Conservation (phyloP, 208 protist species). For the Angomonas ambiguus region DNA sequence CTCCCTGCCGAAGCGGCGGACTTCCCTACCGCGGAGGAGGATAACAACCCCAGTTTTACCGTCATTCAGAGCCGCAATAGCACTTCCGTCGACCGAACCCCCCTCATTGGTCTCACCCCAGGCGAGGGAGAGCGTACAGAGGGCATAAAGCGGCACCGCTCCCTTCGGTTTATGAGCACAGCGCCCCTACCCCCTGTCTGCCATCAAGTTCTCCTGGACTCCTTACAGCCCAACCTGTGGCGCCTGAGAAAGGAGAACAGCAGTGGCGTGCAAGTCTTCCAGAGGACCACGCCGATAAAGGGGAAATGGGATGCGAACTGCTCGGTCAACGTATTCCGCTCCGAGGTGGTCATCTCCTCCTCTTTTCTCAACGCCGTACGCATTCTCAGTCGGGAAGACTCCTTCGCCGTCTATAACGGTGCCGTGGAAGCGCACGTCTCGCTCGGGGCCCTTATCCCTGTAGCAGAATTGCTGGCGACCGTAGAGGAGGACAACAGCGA, state of each 20-base stretch:
- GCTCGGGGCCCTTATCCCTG: not conserved
- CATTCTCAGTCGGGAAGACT: not conserved
- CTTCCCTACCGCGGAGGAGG: no score
- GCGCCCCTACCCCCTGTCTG: not conserved
- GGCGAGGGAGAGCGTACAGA: not conserved
- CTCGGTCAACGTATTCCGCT: not conserved
- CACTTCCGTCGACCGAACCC: not conserved
- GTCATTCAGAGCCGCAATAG: not conserved
- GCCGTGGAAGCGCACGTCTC: not conserved
- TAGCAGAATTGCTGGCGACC: slow-evolving; percentile 3
- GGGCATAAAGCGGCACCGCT: not conserved
- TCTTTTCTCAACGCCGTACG: not conserved
- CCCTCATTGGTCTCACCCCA: no score
- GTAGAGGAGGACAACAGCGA: slow-evolving; percentile 1
- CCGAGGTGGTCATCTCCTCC: not conserved
- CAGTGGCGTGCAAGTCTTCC: not conserved
- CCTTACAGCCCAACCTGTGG: not conserved
- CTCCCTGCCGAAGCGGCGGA: not conserved
- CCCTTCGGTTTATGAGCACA: slow-evolving; percentile 1
- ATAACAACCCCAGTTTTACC: not conserved
- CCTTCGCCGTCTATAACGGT: not conserved
- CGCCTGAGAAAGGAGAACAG: not conserved
- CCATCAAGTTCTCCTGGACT: not conserved
- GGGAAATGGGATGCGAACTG: not conserved
- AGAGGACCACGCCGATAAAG: not conserved